Conservation (phyloP, 2,329 filamentous ascomycete species). For the Lecanicillium sp. region DNA sequence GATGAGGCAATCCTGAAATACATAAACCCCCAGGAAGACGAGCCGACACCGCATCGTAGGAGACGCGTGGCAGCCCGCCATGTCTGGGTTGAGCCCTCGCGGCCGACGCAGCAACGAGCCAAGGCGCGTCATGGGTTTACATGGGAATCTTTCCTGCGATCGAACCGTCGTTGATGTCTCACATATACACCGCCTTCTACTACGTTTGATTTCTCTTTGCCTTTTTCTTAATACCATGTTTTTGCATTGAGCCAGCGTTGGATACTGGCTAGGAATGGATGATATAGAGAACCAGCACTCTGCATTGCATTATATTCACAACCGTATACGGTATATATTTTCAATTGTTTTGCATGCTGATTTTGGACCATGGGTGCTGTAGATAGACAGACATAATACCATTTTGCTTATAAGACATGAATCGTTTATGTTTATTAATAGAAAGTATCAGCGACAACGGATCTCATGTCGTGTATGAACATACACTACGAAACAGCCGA, state of each 20-base stretch:
- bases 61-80: slow-evolving; percentile 6
- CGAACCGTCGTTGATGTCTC: slow-evolving; percentile 15
- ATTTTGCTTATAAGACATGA: no score
- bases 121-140: slow-evolving; percentile 11
- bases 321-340: no score
- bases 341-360: no score
- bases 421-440: no score
- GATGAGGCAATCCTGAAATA: slow-evolving; percentile 24
- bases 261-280: background rate
- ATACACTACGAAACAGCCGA: no score
- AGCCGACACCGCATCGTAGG: background rate
- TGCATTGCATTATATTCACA: no score
- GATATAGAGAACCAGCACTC: background rate
- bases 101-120: slow-evolving; percentile 8
- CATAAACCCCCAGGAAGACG: slow-evolving; percentile 11
- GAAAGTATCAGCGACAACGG: no score
- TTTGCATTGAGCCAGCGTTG: no score
- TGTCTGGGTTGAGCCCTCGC: slow-evolving; percentile 14
- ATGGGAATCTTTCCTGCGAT: slow-evolving; percentile 16
- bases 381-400: no score
- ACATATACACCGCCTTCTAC: background rate
- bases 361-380: no score
- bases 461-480: no score
- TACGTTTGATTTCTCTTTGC: background rate
- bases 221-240: background rate